phyloP scores from a whole-genome alignment of 2,329 filamentous ascomycete genomes.

The Aspergillus pseudonomiae region DNA sequence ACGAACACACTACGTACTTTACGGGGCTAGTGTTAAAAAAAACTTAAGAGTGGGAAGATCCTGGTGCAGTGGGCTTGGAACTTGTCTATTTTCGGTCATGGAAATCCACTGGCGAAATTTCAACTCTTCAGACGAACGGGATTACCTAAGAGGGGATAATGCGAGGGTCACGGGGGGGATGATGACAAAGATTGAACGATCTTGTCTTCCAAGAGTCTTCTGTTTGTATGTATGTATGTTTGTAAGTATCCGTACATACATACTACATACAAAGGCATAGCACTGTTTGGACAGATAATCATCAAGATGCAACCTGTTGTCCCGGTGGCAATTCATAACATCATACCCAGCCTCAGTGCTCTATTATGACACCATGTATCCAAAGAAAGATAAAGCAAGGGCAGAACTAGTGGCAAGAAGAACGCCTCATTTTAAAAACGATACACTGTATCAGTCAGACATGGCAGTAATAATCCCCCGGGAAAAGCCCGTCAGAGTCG shows the following conservation, averaged over 20 bases:
- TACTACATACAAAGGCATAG: neutral
- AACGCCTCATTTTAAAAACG: neutral
- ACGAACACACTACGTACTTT: conserved; percentile 2
- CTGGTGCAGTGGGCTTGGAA: neutral
- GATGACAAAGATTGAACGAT: neutral
- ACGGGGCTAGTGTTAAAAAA: neutral
- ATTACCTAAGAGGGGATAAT: neutral
- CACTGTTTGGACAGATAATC: neutral
- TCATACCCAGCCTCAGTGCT: neutral
- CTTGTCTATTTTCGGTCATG: conserved; percentile 9
- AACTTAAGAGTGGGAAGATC: neutral
- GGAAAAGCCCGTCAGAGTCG: neutral
- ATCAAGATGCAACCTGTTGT: neutral
- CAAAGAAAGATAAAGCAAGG: neutral
- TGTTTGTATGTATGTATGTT: too few relatives aligned
- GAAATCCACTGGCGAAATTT: neutral
- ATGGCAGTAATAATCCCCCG: neutral
- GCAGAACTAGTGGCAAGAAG: neutral
- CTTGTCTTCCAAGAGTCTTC: too few relatives aligned
- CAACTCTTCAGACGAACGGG: neutral
- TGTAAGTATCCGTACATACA: neutral
- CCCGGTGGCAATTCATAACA: neutral
- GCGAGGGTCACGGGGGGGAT: neutral
- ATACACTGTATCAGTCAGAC: neutral
- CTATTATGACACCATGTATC: neutral